A percentile compares a stretch with the other conserved stretches of the same genome.
Conservation (phyloP, 2,329 filamentous ascomycete species). For the Talaromyces sp. region DNA sequence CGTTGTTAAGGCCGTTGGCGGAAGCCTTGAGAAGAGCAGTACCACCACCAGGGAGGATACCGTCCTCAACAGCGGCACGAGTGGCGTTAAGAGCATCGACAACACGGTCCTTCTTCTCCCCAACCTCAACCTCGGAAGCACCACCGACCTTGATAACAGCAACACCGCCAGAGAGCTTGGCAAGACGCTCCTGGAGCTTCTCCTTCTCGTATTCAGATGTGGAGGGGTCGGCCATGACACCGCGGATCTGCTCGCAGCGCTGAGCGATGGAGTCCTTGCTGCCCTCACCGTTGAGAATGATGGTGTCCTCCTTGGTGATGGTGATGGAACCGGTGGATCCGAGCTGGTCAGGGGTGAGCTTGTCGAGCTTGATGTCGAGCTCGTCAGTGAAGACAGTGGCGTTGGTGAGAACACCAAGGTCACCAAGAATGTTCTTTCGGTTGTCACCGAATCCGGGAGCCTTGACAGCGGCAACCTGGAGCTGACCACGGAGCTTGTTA, state of each 20-base stretch:
- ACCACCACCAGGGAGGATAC: slow-evolving; percentile 96
- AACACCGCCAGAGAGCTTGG: slow-evolving; percentile 97
- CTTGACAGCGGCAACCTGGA: slow-evolving; percentile 98
- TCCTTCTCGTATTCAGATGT: slow-evolving; percentile 99
- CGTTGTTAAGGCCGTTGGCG: slow-evolving; percentile 71
- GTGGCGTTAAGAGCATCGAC: slow-evolving; percentile 98
- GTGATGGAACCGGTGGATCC: slow-evolving; percentile 97
- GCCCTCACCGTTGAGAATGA: slow-evolving; percentile 94
- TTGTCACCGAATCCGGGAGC: slow-evolving; percentile 99
- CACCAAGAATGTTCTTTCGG: slow-evolving; percentile 98
- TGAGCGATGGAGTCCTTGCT: slow-evolving; percentile 89
- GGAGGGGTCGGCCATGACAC: slow-evolving; percentile 85
- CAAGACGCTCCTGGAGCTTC: slow-evolving; percentile 99
- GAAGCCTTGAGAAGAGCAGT: slow-evolving; percentile 97
- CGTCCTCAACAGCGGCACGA: slow-evolving; percentile 96
- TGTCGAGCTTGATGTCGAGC: slow-evolving; percentile 98
- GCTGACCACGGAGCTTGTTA: slow-evolving; percentile 99
- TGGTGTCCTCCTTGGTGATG: slow-evolving; percentile 99
- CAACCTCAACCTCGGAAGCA: slow-evolving; percentile 94
- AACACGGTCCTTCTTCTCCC: slow-evolving; percentile 99
- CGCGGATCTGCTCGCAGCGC: slow-evolving; percentile 98
- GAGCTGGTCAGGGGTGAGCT: slow-evolving; percentile 91
- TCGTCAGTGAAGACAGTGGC: slow-evolving; percentile 97
- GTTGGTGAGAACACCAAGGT: slow-evolving; percentile 92
- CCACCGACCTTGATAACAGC: slow-evolving; percentile 99